phyloP scores from a whole-genome alignment of 305 asterid genomes.

The Andrographis paniculata region DNA sequence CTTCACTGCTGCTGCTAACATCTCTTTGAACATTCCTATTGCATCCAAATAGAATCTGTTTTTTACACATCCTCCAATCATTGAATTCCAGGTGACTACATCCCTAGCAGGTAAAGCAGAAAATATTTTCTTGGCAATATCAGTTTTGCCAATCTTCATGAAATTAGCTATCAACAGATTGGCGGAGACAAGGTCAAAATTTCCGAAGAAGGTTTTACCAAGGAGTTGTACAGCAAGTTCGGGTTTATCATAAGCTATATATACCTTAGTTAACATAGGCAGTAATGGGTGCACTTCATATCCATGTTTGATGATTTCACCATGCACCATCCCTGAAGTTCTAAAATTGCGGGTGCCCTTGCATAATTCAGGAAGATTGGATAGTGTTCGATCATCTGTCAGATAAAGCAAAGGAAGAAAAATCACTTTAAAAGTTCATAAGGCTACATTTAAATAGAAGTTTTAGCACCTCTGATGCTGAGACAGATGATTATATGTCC shows the following conservation, averaged over 20 bases:
- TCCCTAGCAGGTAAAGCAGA: constrained; percentile 35
- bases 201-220: constrained; percentile 21
- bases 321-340: constrained; percentile 34
- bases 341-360: constrained; percentile 29
- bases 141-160: constrained; percentile 43
- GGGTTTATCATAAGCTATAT: constrained; percentile 34
- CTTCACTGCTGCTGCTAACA: constrained; percentile 38
- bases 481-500: no score
- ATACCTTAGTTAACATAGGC: constrained; percentile 36
- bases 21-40: constrained; percentile 39
- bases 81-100: constrained; percentile 72
- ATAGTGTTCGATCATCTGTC: constrained; percentile 35
- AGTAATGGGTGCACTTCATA: constrained; percentile 31
- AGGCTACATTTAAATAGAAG: not conserved
- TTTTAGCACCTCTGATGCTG: not conserved
- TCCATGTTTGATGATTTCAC: constrained; percentile 51
- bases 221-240: constrained; percentile 39
- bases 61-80: constrained; percentile 62
- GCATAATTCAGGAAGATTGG: constrained; percentile 45
- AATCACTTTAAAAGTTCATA: constrained; percentile 10
- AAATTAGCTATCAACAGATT: constrained; percentile 48
- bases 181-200: constrained; percentile 30
- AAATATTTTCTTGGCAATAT: constrained; percentile 48
- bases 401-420: constrained; percentile 9
- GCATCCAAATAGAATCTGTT: constrained; percentile 41